Base-by-base conservation (phyloP, 176 grass and related monocot genomes). In the Rhynchospora tenuis region DNA sequence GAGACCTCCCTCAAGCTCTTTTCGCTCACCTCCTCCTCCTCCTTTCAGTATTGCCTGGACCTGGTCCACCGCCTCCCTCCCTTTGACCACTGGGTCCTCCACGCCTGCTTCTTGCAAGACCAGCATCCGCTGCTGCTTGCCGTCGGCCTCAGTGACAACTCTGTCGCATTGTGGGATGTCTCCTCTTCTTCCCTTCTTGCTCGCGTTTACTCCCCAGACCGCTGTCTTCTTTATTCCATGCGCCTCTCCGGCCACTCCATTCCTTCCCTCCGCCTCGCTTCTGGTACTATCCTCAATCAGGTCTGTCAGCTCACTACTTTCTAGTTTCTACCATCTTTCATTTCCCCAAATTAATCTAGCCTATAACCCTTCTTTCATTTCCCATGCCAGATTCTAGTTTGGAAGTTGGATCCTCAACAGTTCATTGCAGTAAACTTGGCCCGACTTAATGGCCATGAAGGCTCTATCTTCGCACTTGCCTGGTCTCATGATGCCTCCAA, bases 171-270 rank as follows among this genome's bases (percentile, higher is more conserved):
- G 67, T 98, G 91, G 92, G 86, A 95, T 91, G 66, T 95, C 58
- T 69, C 19, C 4, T 7, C 83, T 26, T 81, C 4, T 9, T 8
- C 23, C 29, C 43, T 93, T 22, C 13, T 87, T 73, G 60, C 90
- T 66, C 83, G 92, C 84, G 89, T 94, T 22, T 89, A 91, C 65
- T 94, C 90, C 66, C 87, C 84, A 91, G 87, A 98, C 47, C 87
- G 87, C 61, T 98, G 92, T n/a, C 92, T 98, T 83, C 59, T 98
- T 2, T 98, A 95, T 73, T 98, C 92, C 3, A 91, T 98, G 95
- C 87, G 91, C 27, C 82, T 95, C 87, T 94, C 91, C 83, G 91
- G 92, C 12, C 45, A 89, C 62, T 80, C 87, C 81, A 63, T 91
- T 76, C 14, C 45, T 26, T 24, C 66, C 56, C 88, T 95, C 56